A percentile compares a stretch with the other conserved stretches of the same genome.
Evolutionary conservation across 2,329 filamentous ascomycete genomes (phyloP).

Genomic region (Colletotrichum sp.): DNA sequence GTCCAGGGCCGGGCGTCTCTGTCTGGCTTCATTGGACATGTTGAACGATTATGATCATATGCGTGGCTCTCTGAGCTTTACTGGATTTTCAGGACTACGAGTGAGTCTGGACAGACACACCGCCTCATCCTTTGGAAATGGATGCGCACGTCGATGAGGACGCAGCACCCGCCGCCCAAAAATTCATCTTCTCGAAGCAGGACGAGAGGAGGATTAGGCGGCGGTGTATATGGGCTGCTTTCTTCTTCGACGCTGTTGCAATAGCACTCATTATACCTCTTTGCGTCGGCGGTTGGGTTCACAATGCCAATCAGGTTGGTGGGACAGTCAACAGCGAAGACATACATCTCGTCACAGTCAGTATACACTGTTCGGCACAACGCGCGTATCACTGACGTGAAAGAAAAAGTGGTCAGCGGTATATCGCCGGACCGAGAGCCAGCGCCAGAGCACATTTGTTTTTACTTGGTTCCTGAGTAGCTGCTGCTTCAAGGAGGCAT

Average conservation of each 20-base stretch:
- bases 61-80: background rate
- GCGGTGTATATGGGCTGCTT: background rate
- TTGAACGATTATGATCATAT: background rate
- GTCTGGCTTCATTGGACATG: background rate
- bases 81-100: background rate
- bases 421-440: background rate
- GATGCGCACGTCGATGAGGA: background rate
- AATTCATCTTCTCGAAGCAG: background rate
- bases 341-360: slow-evolving; percentile 2
- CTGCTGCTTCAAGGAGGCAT: background rate
- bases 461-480: slow-evolving; percentile 6
- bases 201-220: slow-evolving; percentile 7
- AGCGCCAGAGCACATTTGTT: background rate
- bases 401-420: background rate
- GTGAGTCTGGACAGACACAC: background rate
- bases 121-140: background rate
- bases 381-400: background rate
- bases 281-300: slow-evolving; percentile 5
- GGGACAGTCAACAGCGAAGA: background rate
- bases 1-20: background rate
- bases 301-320: background rate
- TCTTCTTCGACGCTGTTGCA: background rate
- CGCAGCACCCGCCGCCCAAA: background rate
- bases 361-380: background rate
- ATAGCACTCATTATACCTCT: background rate